Percentiles rank a stretch among this genome's conserved stretches.
These are phyloP conservation scores for Xylariaceae sp. DNA, from an alignment of 2,329 filamentous ascomycete genomes.

Conservation along the genomic window DNA sequence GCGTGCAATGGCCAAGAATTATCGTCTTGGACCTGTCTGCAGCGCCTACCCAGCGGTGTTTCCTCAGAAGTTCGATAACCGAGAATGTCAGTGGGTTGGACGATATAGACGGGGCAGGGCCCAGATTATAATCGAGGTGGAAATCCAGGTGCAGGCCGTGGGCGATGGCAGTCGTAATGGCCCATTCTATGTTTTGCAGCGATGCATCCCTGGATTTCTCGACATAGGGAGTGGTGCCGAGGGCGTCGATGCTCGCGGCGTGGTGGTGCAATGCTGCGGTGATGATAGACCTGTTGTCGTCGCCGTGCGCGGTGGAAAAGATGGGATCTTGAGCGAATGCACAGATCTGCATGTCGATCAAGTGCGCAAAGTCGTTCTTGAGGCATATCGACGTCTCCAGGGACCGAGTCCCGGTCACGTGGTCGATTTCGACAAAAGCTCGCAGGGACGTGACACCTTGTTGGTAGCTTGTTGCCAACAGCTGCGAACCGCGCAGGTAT, in stretches of 20 bases:
- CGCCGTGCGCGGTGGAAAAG: slow-evolving; percentile 49
- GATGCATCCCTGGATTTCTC: slow-evolving; percentile 36
- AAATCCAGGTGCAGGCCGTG: slow-evolving; percentile 59
- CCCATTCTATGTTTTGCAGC: slow-evolving; percentile 59
- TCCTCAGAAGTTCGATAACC: slow-evolving; percentile 47
- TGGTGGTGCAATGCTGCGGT: slow-evolving; percentile 24
- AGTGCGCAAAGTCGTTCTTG: slow-evolving; percentile 47
- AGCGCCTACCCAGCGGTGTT: slow-evolving; percentile 41
- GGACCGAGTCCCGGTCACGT: slow-evolving; percentile 42
- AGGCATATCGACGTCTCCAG: slow-evolving; percentile 52
- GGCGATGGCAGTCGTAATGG: slow-evolving; percentile 49
- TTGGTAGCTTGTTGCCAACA: slow-evolving; percentile 60
- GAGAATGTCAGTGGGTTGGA: slow-evolving; percentile 47
- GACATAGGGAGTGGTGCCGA: slow-evolving; percentile 41
- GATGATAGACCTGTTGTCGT: slow-evolving; percentile 46
- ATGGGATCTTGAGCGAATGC: slow-evolving; percentile 68
- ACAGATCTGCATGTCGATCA: slow-evolving; percentile 61
- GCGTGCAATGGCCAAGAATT: slow-evolving; percentile 65
- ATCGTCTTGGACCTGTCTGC: slow-evolving; percentile 42
- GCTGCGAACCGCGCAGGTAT: slow-evolving; percentile 57
- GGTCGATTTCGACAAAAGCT: slow-evolving; percentile 68
- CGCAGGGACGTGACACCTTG: slow-evolving; percentile 66
- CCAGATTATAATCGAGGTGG: slow-evolving; percentile 67
- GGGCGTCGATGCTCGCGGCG: slow-evolving; percentile 43
- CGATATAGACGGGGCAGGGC: slow-evolving; percentile 29